These are phyloP conservation scores for Cordyceps militaris DNA, from an alignment of 2,329 filamentous ascomycete species.

Conservation along the genomic window DNA sequence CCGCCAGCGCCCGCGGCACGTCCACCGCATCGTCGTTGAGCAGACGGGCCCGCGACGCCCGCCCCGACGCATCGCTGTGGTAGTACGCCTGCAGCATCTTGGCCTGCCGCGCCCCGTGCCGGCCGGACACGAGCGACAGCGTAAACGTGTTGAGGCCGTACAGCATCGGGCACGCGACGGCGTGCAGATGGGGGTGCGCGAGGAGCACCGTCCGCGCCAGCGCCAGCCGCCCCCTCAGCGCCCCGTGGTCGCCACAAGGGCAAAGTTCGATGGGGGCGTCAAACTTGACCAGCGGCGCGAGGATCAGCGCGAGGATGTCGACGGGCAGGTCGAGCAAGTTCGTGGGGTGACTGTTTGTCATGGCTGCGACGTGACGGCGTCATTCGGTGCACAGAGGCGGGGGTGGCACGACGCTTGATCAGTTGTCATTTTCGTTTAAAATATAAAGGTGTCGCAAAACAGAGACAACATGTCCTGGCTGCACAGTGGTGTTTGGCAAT, in stretches of 20 bases:
- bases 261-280: conserved; percentile 22
- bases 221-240: conserved; percentile 14
- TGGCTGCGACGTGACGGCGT: not conserved
- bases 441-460: no score
- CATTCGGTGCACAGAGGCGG: not conserved
- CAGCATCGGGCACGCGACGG: conserved; percentile 25
- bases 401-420: not conserved
- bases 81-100: conserved; percentile 18
- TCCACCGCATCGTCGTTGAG: not conserved
- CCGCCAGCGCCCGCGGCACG: not conserved
- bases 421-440: not conserved
- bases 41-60: not conserved
- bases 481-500: no score
- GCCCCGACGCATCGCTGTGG: not conserved
- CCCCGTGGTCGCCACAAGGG: conserved; percentile 19
- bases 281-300: conserved; percentile 23
- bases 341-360: conserved; percentile 7
- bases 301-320: conserved; percentile 26
- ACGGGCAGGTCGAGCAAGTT: conserved; percentile 29
- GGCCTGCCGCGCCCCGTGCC: conserved; percentile 23
- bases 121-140: conserved; percentile 21
- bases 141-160: conserved; percentile 27
- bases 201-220: conserved; percentile 25
- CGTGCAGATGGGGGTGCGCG: conserved; percentile 26
- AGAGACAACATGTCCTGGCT: no score